phyloP scores from a whole-genome alignment of 2,329 filamentous ascomycete species.

The Knufia petricola region DNA sequence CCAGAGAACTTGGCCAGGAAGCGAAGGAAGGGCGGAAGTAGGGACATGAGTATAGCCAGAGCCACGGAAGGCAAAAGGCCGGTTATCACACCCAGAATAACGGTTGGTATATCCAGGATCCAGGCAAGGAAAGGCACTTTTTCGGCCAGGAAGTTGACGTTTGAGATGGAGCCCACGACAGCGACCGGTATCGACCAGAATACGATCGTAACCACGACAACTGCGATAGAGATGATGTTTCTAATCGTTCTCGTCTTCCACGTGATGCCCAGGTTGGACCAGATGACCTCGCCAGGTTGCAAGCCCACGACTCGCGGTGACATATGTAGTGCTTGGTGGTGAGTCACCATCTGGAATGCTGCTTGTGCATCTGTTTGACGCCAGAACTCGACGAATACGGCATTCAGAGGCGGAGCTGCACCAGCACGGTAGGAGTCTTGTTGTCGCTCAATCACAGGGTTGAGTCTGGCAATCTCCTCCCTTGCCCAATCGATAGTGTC shows the following conservation, averaged over 20 bases:
- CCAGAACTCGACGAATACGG: slow-evolving; percentile 85
- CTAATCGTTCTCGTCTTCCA: slow-evolving; percentile 80
- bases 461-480: slow-evolving; percentile 63
- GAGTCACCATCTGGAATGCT: slow-evolving; percentile 76
- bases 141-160: slow-evolving; percentile 58
- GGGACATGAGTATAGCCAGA: slow-evolving; percentile 72
- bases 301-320: slow-evolving; percentile 75
- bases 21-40: slow-evolving; percentile 75
- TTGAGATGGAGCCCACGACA: slow-evolving; percentile 75
- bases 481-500: slow-evolving; percentile 91
- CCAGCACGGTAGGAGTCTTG: slow-evolving; percentile 59
- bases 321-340: slow-evolving; percentile 82
- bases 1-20: slow-evolving; percentile 70
- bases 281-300: slow-evolving; percentile 72
- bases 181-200: slow-evolving; percentile 78
- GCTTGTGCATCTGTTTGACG: slow-evolving; percentile 74
- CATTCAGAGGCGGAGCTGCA: slow-evolving; percentile 56
- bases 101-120: slow-evolving; percentile 58
- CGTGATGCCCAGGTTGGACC: slow-evolving; percentile 71
- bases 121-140: slow-evolving; percentile 61
- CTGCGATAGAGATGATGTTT: slow-evolving; percentile 56
- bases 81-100: slow-evolving; percentile 72
- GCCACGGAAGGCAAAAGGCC: slow-evolving; percentile 73
- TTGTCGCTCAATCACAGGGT: slow-evolving; percentile 58
- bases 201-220: slow-evolving; percentile 68